Base-by-base conservation (phyloP, 2,329 filamentous ascomycete species). In the Diplodia seriata region DNA sequence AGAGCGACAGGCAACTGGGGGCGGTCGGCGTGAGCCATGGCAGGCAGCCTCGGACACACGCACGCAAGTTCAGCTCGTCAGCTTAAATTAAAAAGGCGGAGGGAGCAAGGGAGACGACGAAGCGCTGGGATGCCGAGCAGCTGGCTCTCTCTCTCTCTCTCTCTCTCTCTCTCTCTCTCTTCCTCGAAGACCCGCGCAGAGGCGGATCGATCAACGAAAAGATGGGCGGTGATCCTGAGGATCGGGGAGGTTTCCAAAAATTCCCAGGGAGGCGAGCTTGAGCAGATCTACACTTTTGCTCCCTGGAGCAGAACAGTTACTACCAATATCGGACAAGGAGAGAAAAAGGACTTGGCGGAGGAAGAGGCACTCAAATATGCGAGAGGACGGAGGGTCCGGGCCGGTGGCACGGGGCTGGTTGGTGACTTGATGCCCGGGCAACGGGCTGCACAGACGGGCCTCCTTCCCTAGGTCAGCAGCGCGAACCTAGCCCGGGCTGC, bases 161-260 rank as follows among this genome's bases (percentile, higher is more conserved):
- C 26, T 26, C 38, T 40, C 26, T 26, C 26, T 26, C 26, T 26
- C 38, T 40, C 26, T 26, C 26, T 26, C 26, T 26, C 43, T 47
- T 47, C 43, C 43, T 47, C n/a, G 43, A 47, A 20, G 43, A 47
- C 43, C 18, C n/a, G n/a, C 43, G 43, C 43, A 47, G 43, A 47
- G 43, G 43, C 43, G n/a, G 20, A 14, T 47, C 43, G 18, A 47
- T 47, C 43, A 47, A 47, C 43, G 43, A 47, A 47, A 47, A 47
- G 38, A 43, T 9, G 18, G n/a, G 7, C 20, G n/a, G 7, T 47
- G n/a, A 47, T n/a, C 43, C 20, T 47, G 43, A 43, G 18, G 40
- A 43, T 43, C 40, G 18, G 15, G 40, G 8, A 8, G 3, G 43
- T 3, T 47, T 8, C 43, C 43, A 47, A 47, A 47, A 47, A 47